These are phyloP conservation scores for Pythium folliculosum DNA, from an alignment of 352 stramenopile genomes.

Conservation along the genomic window DNA sequence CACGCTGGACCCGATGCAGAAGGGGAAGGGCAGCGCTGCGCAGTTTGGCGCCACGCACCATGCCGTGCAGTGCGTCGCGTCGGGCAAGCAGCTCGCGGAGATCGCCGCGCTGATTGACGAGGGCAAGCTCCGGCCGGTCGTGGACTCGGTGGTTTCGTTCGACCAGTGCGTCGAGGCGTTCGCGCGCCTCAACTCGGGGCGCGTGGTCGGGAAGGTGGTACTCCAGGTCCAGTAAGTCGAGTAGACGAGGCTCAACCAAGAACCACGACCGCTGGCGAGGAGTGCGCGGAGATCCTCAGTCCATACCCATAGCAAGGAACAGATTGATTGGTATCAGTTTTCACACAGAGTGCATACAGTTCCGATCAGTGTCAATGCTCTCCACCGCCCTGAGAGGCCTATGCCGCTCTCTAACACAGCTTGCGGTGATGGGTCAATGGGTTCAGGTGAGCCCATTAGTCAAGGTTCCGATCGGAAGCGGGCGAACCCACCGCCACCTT, in stretches of 20 bases:
- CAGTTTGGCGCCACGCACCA: conserved; percentile 42
- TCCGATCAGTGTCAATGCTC: too few species aligned
- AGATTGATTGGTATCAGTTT: too few species aligned
- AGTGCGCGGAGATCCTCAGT: too few species aligned
- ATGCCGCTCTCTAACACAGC: too few species aligned
- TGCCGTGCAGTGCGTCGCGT: conserved; percentile 19
- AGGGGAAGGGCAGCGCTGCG: conserved; percentile 34
- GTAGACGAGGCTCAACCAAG: too few species aligned
- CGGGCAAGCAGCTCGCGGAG: conserved; percentile 31
- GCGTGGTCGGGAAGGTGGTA: conserved; percentile 32
- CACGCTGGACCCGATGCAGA: conserved; percentile 31
- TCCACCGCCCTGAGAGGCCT: too few species aligned
- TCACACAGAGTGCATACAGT: too few species aligned
- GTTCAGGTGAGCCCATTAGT: too few species aligned
- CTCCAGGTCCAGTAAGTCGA: conserved; percentile 4
- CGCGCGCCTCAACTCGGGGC: conserved; percentile 37
- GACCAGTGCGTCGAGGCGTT: conserved; percentile 43
- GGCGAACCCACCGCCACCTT: neutral
- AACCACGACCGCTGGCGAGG: too few species aligned
- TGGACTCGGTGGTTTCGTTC: conserved; percentile 46
- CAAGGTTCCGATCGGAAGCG: neutral
- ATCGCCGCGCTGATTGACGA: conserved; percentile 41
- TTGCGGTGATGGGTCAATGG: too few species aligned
- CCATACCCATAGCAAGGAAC: too few species aligned
- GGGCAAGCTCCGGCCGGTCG: conserved; percentile 32